Base-by-base conservation (phyloP, 2,329 filamentous ascomycete species). In the Alternaria sp. region DNA sequence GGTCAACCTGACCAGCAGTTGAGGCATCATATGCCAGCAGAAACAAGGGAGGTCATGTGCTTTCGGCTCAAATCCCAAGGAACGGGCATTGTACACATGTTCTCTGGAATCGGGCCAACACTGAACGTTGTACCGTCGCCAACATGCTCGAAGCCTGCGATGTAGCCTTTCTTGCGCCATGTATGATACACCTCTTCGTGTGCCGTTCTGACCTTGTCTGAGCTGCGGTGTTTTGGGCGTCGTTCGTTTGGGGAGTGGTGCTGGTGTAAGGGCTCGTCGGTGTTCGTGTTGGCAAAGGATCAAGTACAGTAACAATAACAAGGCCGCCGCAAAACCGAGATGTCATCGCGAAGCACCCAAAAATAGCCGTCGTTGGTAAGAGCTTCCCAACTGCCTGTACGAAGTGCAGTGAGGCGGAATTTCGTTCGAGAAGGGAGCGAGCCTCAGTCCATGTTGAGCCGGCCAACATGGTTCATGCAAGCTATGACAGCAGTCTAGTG, bases 171-270 rank as follows among this genome's bases (percentile, higher is more conserved):
- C 25, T 67, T 62, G 67, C 71, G 66, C 66, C 59, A 15, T 52
- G 54, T 55, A 53, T 66, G 51, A 47, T 62, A 45, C 59, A 54
- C 59, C 62, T 59, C 63, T 45, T 50, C 50, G 54, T 40, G 30
- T 63, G 64, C 66, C 43, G 64, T 59, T 63, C 68, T 65, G 65
- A 59, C 61, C 50, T 61, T 51, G 54, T 61, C 21, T 40, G 65
- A 67, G 62, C 65, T 65, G 60, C 55, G 59, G 65, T 67, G 17
- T 65, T 68, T 68, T 63, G 69, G 75, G 71, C 65, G 51, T 67
- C 57, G 65, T 75, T 75, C 65, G 67, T 56, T 60, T 61, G 30
- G 50, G 51, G 43, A 50, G 56, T 51, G 21, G 51, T 46, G 9
- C 46, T 45, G 19, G 50, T 66, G 59, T 50, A 26, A 49, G 61